phyloP scores from a whole-genome alignment of 129 eudicot species.

The Logfia minima region DNA sequence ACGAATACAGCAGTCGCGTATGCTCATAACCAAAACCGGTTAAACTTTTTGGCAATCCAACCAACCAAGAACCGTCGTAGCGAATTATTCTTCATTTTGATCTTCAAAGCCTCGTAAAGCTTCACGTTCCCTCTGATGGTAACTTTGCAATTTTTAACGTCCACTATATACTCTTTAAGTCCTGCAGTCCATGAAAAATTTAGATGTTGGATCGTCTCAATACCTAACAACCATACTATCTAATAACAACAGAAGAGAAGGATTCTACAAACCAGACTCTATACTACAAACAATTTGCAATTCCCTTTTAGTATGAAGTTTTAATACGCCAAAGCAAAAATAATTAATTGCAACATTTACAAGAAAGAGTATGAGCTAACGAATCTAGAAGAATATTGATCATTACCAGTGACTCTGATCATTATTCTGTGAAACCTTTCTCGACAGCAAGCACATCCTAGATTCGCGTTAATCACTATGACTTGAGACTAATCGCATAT shows the following conservation, averaged over 20 bases:
- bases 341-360: not conserved
- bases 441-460: slow-evolving; percentile 51
- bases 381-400: not conserved
- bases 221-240: too few species aligned
- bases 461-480: slow-evolving; percentile 39
- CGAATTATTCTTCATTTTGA: slow-evolving; percentile 11
- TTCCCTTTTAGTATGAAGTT: not conserved
- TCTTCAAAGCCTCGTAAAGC: slow-evolving; percentile 8
- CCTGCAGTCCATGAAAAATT: slow-evolving; percentile 28
- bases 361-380: too few species aligned
- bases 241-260: too few species aligned
- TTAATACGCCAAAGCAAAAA: not conserved
- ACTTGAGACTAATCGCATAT: slow-evolving; percentile 47
- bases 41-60: slow-evolving; percentile 15
- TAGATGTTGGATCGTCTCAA: not conserved
- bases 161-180: slow-evolving; percentile 42
- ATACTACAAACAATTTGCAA: not conserved
- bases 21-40: slow-evolving; percentile 5
- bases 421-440: slow-evolving; percentile 38
- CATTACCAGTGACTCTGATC: slow-evolving; percentile 38
- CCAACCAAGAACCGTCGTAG: not conserved
- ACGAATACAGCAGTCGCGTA: not conserved
- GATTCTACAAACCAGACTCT: too few species aligned
- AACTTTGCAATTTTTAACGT: slow-evolving; percentile 18
- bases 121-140: slow-evolving; percentile 39